A percentile compares a stretch with the other conserved stretches of the same genome.
Evolutionary conservation across 371 early-diverging fungal species (phyloP).

Genomic region (Parasitella parasitica): DNA sequence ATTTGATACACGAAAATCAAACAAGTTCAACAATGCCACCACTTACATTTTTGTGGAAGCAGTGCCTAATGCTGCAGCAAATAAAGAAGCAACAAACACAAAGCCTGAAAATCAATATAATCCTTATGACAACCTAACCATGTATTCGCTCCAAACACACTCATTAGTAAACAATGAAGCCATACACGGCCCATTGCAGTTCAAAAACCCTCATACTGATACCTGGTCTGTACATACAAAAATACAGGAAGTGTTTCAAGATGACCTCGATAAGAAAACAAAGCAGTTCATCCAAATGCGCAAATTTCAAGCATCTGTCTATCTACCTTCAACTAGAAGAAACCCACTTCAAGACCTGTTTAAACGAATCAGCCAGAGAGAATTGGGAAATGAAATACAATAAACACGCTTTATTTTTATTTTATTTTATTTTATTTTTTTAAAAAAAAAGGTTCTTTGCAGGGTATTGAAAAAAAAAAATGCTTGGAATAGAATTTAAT

Average conservation of each 20-base stretch:
- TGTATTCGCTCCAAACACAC: constrained; percentile 20
- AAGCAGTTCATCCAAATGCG: constrained; percentile 20
- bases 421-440: background rate
- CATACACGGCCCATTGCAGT: constrained; percentile 12
- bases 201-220: constrained; percentile 6
- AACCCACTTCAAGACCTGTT: constrained; percentile 11
- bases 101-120: background rate
- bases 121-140: constrained; percentile 21
- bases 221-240: constrained; percentile 26
- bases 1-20: constrained; percentile 29
- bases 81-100: background rate
- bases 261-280: background rate
- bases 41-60: constrained; percentile 49
- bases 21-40: constrained; percentile 18
- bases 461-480: constrained; percentile 2
- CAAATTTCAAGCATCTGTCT: constrained; percentile 18
- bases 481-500: background rate
- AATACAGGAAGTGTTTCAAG: background rate
- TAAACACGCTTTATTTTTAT: no score
- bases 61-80: constrained; percentile 9
- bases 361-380: constrained; percentile 17
- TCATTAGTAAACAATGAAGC: constrained; percentile 27
- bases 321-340: background rate
- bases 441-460: background rate
- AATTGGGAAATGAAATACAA: constrained; percentile 1